Conservation (phyloP, 1,284 basidiomycete species). For the Heterobasidion occidentale region DNA sequence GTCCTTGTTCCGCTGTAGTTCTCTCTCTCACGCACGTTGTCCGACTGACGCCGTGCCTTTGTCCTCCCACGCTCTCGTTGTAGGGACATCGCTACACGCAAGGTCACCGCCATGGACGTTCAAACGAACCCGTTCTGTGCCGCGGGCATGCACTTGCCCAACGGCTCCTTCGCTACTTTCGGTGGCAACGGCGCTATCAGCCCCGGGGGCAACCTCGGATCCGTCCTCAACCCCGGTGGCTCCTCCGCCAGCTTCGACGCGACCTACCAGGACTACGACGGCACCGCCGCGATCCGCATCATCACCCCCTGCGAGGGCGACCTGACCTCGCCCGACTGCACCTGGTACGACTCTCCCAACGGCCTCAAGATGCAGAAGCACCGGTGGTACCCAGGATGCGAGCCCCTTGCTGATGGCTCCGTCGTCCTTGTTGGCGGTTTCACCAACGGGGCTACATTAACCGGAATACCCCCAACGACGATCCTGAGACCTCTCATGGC, state of each 20-base stretch:
- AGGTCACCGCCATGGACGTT: slow-evolving; percentile 60
- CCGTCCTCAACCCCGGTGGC: slow-evolving; percentile 30
- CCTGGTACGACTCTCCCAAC: slow-evolving; percentile 73
- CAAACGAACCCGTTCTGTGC: slow-evolving; percentile 79
- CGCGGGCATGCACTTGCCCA: slow-evolving; percentile 49
- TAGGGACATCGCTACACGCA: neutral
- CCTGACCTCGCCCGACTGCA: slow-evolving; percentile 45
- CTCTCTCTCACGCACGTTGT: neutral
- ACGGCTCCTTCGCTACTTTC: slow-evolving; percentile 34
- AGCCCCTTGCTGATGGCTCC: slow-evolving; percentile 60
- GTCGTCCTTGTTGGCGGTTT: slow-evolving; percentile 77
- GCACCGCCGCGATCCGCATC: slow-evolving; percentile 61
- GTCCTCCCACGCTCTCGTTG: neutral
- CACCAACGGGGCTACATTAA: slow-evolving; percentile 87
- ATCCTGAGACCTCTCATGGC: slow-evolving; percentile 57
- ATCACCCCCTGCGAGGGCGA: slow-evolving; percentile 65
- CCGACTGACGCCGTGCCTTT: neutral
- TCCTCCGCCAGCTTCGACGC: slow-evolving; percentile 46
- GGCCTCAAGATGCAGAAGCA: slow-evolving; percentile 66
- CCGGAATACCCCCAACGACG: slow-evolving; percentile 67
- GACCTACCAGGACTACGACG: slow-evolving; percentile 60
- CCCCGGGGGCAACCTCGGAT: slow-evolving; percentile 41
- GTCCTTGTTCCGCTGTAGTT: neutral
- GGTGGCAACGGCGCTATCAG: slow-evolving; percentile 61
- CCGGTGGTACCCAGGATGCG: slow-evolving; percentile 88